Percentiles rank a stretch among this genome's conserved stretches.
phyloP scores from a whole-genome alignment of 352 stramenopile species.

The Phytophthora pisi region DNA sequence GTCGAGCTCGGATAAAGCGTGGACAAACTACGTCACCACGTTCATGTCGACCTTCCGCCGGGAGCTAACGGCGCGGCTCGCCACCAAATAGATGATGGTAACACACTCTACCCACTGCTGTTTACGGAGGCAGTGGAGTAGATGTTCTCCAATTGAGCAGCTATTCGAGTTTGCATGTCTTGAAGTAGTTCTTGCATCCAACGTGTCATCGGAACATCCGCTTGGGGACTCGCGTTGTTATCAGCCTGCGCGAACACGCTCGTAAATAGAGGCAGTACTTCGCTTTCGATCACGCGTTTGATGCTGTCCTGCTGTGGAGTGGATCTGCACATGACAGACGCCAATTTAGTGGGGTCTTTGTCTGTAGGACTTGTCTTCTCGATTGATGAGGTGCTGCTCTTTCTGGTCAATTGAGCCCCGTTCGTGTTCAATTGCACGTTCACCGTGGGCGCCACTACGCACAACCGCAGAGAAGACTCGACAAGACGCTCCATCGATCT shows the following conservation, averaged over 20 bases:
- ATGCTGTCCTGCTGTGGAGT: constrained; percentile 48
- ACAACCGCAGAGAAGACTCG: constrained; percentile 65
- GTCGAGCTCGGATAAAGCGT: constrained; percentile 20
- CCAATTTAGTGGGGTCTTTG: not conserved
- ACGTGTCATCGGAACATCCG: constrained; percentile 35
- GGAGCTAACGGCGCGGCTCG: constrained; percentile 21
- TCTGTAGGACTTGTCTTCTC: not conserved
- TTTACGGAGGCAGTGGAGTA: constrained; percentile 23
- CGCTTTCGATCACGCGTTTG: constrained; percentile 60
- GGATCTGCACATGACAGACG: constrained; percentile 33
- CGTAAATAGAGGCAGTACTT: constrained; percentile 68
- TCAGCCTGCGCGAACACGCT: constrained; percentile 55
- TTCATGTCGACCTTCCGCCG: constrained; percentile 32
- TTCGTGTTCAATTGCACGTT: constrained; percentile 75
- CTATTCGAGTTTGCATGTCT: constrained; percentile 76
- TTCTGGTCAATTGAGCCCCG: constrained; percentile 17
- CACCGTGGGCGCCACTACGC: constrained; percentile 81
- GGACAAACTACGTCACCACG: constrained; percentile 20
- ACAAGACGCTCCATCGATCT: constrained; percentile 42
- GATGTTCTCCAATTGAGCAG: constrained; percentile 57
- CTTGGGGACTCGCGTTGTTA: constrained; percentile 30
- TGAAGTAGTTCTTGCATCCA: constrained; percentile 72
- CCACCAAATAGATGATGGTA: constrained; percentile 7
- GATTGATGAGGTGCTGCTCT: not conserved
- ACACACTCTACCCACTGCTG: constrained; percentile 5